Percentiles rank a stretch among this genome's conserved stretches.
These are phyloP conservation scores for Thermothielavioides terrestris DNA, from an alignment of 495 filamentous ascomycete species.

Conservation along the genomic window DNA sequence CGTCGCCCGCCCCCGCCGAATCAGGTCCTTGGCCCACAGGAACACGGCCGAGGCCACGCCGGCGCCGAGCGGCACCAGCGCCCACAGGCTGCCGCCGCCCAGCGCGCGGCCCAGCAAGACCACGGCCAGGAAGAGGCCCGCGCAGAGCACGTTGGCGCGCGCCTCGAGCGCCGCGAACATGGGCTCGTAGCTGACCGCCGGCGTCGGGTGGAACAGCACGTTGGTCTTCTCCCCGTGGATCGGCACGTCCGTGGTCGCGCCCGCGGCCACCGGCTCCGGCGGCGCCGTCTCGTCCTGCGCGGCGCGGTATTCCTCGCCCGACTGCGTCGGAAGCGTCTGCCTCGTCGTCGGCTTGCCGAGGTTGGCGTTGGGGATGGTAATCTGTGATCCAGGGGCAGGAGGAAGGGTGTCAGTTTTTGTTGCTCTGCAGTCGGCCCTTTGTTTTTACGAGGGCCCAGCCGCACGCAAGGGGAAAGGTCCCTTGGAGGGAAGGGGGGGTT, in stretches of 20 bases:
- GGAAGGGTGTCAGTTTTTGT: too few relatives aligned
- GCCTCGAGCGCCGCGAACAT: conserved; percentile 73
- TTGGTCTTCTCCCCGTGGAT: conserved; percentile 96
- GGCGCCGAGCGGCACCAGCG: conserved; percentile 59
- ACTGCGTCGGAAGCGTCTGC: conserved; percentile 48
- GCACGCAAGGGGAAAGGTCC: too few relatives aligned
- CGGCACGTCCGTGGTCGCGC: conserved; percentile 82
- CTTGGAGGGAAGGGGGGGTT: neutral
- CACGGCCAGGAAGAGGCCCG: conserved; percentile 59
- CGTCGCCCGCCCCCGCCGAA: conserved; percentile 67
- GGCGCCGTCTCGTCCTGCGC: conserved; percentile 87
- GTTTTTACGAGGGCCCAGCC: too few relatives aligned
- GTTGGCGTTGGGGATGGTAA: conserved; percentile 88
- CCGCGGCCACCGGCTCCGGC: conserved; percentile 70
- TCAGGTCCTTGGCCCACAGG: conserved; percentile 81
- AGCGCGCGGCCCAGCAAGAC: conserved; percentile 63
- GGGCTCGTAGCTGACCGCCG: conserved; percentile 73
- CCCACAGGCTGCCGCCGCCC: conserved; percentile 69
- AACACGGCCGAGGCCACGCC: conserved; percentile 68
- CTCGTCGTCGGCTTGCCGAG: conserved; percentile 61
- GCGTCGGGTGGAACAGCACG: conserved; percentile 90
- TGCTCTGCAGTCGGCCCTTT: too few relatives aligned
- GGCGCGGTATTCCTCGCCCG: conserved; percentile 64
- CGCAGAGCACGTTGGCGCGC: conserved; percentile 56
- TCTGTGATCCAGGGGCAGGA: conserved; percentile 30